Evolutionary conservation across 1,139 yeast species (phyloP), one percentile per base, ranked within the genome.

Genomic region (Saccharomyces hybrid): DNA sequence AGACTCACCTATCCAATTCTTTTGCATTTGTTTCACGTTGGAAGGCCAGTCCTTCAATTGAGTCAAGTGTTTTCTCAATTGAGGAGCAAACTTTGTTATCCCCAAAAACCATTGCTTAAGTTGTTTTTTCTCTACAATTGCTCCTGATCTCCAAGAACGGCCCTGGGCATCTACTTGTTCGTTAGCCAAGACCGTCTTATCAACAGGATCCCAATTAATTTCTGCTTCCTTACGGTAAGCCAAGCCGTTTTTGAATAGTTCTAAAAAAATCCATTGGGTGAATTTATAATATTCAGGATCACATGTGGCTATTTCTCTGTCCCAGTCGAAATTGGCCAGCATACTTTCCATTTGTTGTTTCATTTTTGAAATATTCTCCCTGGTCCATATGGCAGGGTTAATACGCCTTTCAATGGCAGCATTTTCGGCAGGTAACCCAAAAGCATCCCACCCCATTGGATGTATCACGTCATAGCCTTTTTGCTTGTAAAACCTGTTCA

Each of bases 391-490:
- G 0, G 82, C 80, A 0, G 99, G 97, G 60, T 82, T 83, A 14
- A 88, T 78, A 0, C 84, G 83, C 59, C 96, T 74, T 67, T 91
- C 96, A 31, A 88, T 83, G 0, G 99, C 99, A 0, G 99, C 99
- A 71, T 93, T 93, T 68, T 93, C 99, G 0, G 99, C 99, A 0
- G 99, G 99, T 46, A 93, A 75, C 0, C 99, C 99, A 75, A 93
- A 93, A 0, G 98, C 96, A 75, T 93, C 99, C 97, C 98, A 93
- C 0, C 99, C 99, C 96, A 93, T 91, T 0, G 99, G 97, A 68
- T 93, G 96, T 4, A 91, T 77, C 16, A 91, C 96, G 48, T 83
- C 74, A 60, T 78, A 80, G 0, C 96, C 97, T 55, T 79, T 80
- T 72, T 88, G 78, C 59, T 95, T 75, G 62, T 88, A 81, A 70